These are phyloP conservation scores for Phialemoniopsis sp. DNA, from an alignment of 2,329 filamentous ascomycete species.

Conservation along the genomic window DNA sequence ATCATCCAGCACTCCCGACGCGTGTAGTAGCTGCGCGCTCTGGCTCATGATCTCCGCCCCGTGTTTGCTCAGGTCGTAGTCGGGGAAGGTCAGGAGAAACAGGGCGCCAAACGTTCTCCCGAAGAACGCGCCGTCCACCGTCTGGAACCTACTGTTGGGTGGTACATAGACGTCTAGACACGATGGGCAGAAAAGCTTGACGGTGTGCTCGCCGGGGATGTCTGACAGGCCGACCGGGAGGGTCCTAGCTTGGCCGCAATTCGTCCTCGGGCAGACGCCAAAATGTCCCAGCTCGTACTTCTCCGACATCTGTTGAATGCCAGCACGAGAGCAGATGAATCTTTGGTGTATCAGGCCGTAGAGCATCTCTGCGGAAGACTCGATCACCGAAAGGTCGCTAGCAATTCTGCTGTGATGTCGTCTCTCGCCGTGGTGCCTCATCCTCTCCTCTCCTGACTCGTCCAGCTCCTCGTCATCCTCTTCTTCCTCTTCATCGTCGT, in stretches of 20 bases:
- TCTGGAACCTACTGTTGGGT: slow-evolving; percentile 95
- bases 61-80: slow-evolving; percentile 80
- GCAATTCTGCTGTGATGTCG: slow-evolving; percentile 80
- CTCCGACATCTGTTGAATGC: slow-evolving; percentile 98
- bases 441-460: slow-evolving; percentile 61
- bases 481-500: slow-evolving; percentile 81
- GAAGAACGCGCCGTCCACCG: slow-evolving; percentile 96
- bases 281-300: slow-evolving; percentile 98
- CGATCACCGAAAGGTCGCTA: slow-evolving; percentile 90
- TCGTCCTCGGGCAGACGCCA: slow-evolving; percentile 88
- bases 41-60: slow-evolving; percentile 54
- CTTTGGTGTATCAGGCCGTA: slow-evolving; percentile 98
- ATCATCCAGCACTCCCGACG: too few relatives aligned
- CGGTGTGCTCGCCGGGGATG: slow-evolving; percentile 92
- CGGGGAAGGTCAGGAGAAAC: slow-evolving; percentile 97
- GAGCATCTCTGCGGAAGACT: slow-evolving; percentile 95
- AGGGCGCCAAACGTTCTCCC: slow-evolving; percentile 95
- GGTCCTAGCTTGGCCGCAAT: slow-evolving; percentile 86
- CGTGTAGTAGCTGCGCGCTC: slow-evolving; percentile 14
- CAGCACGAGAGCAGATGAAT: slow-evolving; percentile 93
- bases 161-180: slow-evolving; percentile 97
- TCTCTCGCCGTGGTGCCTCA: slow-evolving; percentile 55
- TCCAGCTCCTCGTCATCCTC: slow-evolving; percentile 74
- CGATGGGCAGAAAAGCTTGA: slow-evolving; percentile 96
- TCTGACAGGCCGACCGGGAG: slow-evolving; percentile 92